phyloP scores from a whole-genome alignment of 495 filamentous ascomycete species.

The Tuber borchii region DNA sequence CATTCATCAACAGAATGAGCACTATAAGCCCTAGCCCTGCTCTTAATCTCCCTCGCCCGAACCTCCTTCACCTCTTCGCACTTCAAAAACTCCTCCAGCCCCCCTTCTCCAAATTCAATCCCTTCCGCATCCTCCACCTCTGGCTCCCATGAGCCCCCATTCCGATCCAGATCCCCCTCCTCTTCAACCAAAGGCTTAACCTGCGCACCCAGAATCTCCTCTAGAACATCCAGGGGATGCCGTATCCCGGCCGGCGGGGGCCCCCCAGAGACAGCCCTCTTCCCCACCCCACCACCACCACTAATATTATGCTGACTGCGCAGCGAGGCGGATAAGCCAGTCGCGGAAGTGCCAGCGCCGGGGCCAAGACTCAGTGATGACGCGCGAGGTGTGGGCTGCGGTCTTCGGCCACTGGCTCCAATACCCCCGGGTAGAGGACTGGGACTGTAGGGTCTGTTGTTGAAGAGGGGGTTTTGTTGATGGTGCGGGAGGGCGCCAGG shows the following conservation, averaged over 20 bases:
- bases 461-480: neutral
- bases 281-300: conserved; percentile 44
- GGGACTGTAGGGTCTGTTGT: neutral
- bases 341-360: conserved; percentile 61
- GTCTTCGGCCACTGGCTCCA: conserved; percentile 9
- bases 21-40: conserved; percentile 49
- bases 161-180: conserved; percentile 9
- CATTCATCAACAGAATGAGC: conserved; percentile 72
- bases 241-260: conserved; percentile 51
- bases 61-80: conserved; percentile 21
- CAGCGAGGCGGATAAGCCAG: conserved; percentile 59
- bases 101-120: conserved; percentile 73
- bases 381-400: conserved; percentile 41
- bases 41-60: conserved; percentile 41
- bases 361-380: conserved; percentile 59
- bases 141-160: conserved; percentile 13
- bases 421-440: conserved; percentile 25
- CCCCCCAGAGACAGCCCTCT: conserved; percentile 50
- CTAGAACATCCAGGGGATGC: conserved; percentile 68
- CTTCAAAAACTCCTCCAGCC: conserved; percentile 63
- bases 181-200: conserved; percentile 33
- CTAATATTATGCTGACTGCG: conserved; percentile 54
- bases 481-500: neutral
- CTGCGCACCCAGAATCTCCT: conserved; percentile 58
- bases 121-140: conserved; percentile 50